Evolutionary conservation across 371 early-diverging fungal species (phyloP), one percentile per base, ranked within the genome.

Genomic region (Mucor plumbeus): DNA sequence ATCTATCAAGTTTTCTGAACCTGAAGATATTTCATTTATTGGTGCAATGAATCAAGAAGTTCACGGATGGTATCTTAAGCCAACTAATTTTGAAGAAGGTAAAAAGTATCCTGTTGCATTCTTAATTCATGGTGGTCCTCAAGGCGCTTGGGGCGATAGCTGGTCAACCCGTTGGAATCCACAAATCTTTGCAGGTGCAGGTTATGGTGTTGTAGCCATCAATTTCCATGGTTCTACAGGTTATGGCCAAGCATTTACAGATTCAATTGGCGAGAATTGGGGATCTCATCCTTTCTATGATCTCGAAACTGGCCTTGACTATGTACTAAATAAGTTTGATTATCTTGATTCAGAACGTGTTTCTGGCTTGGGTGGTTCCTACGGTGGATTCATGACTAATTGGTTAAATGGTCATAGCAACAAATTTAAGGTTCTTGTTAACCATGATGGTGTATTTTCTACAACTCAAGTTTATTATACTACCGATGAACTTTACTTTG

Each of bases 301-400:
- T 66, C 68, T 94, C 66, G 89, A 91, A 81, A 82, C 76, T 63
- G 94, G 95, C 40, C 71, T 94, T 10, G 85, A 92, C 59, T 83
- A 89, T 67, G 83, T 91, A 7, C 76, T 93, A 7, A 78, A 81
- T 7, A 72, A 73, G 15, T 87, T 87, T 67, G 54, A 74, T 5
- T 92, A 84, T 63, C 77, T 94, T 35, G 94, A 94, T 71, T 44
- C 67, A 15, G 64, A 76, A 6, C 82, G 91, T 10, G 68, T 92
- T 14, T 83, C 84, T 35, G 95, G 86, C 14, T 76, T 94, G 19
- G 95, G 95, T 34, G 94, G 91, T 1, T 88, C 89, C 10, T 94
- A 93, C 74, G 95, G 95, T 66, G 95, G 94, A 0, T 94, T 87
- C 72, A 92, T 92, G 92, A 85, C 92, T 70, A 94, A 94, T 72